A percentile compares a stretch with the other conserved stretches of the same genome.
These are phyloP conservation scores for Emmonsiellopsis sp. DNA, from an alignment of 2,329 filamentous ascomycete genomes.

Conservation along the genomic window DNA sequence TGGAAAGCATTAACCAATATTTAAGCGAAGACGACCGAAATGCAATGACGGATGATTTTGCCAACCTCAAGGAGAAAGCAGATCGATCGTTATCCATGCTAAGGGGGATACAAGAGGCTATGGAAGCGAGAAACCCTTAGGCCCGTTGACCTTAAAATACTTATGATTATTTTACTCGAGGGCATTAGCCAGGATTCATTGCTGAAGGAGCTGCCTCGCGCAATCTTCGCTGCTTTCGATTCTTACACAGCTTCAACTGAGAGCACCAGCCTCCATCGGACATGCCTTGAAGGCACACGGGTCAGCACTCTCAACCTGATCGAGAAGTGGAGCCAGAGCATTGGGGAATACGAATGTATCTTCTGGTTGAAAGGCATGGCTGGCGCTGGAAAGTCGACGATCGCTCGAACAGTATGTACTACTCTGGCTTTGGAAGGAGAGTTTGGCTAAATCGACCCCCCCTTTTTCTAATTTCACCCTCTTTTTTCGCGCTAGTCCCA, in stretches of 20 bases:
- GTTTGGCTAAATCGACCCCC: too few relatives aligned
- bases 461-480: too few relatives aligned
- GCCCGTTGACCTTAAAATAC: too few relatives aligned
- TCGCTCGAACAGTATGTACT: constrained; percentile 14
- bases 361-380: constrained; percentile 22
- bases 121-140: not conserved
- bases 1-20: not conserved
- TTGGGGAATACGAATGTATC: constrained; percentile 8
- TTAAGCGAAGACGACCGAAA: not conserved
- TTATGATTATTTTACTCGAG: not conserved
- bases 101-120: not conserved
- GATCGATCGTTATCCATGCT: not conserved
- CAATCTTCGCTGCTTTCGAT: not conserved
- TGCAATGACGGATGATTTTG: not conserved
- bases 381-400: constrained; percentile 21
- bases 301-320: constrained; percentile 14
- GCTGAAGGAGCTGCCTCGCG: not conserved
- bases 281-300: constrained; percentile 14
- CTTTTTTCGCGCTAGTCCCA: too few relatives aligned
- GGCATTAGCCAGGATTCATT: not conserved
- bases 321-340: constrained; percentile 7
- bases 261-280: not conserved
- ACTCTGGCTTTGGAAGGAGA: constrained; percentile 2
- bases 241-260: not conserved
- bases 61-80: not conserved